Evolutionary conservation across 139 green algal species (phyloP).

Genomic region (Auxenochlorella protothecoides): DNA sequence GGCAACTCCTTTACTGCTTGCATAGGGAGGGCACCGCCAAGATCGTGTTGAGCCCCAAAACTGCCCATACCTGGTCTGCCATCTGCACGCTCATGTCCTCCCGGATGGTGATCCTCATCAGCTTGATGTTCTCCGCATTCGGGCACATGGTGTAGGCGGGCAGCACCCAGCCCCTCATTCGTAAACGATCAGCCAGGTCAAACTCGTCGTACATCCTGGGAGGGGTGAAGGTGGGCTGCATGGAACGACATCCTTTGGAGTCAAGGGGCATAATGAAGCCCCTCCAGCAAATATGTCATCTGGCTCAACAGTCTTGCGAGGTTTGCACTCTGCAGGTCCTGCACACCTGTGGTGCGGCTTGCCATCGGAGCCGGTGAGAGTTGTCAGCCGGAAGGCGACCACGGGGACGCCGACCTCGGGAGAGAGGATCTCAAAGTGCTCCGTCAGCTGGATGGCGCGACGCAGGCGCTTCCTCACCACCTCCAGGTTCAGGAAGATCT

Average conservation of each 20-base stretch:
- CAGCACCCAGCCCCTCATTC: slow-evolving; percentile 47
- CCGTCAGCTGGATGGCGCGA: slow-evolving; percentile 16
- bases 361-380: slow-evolving; percentile 10
- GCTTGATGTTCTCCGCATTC: slow-evolving; percentile 17
- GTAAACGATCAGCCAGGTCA: slow-evolving; percentile 47
- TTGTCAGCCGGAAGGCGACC: slow-evolving; percentile 47
- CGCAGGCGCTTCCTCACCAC: slow-evolving; percentile 20
- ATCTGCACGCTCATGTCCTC: slow-evolving; percentile 41
- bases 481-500: slow-evolving; percentile 49
- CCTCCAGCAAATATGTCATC: too few relatives aligned
- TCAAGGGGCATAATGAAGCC: too few relatives aligned
- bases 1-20: too few relatives aligned
- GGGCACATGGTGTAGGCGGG: slow-evolving; percentile 55
- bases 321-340: too few relatives aligned
- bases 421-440: slow-evolving; percentile 37
- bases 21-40: too few relatives aligned
- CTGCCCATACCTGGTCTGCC: slow-evolving; percentile 11
- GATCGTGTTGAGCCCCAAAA: too few relatives aligned
- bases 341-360: background rate
- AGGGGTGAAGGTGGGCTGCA: slow-evolving; percentile 5
- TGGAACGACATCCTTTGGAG: background rate
- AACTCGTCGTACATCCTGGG: slow-evolving; percentile 48
- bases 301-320: too few relatives aligned
- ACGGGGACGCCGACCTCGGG: slow-evolving; percentile 38
- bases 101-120: slow-evolving; percentile 25